Evolutionary conservation across 148 eudicot genomes (phyloP).

Genomic region (Rheum nobile): DNA sequence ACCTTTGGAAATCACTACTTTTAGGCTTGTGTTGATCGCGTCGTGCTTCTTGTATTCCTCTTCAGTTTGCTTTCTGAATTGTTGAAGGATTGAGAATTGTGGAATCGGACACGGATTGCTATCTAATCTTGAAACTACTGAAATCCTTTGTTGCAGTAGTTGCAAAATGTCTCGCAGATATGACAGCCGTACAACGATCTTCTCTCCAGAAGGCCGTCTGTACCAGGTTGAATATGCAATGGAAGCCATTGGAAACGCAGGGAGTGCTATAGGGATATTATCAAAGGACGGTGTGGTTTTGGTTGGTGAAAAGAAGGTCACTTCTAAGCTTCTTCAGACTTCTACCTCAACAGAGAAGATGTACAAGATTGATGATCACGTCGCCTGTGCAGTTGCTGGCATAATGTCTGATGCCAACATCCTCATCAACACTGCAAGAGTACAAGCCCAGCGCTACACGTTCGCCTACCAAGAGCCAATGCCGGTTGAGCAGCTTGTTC

Average conservation of each 20-base stretch:
- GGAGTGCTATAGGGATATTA: conserved; percentile 74
- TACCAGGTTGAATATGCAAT: conserved; percentile 96
- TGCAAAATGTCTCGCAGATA: conserved; percentile 67
- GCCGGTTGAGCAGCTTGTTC: conserved; percentile 93
- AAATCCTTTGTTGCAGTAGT: neutral
- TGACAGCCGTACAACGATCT: conserved; percentile 90
- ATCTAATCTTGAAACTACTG: too few species aligned
- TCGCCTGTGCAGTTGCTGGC: conserved; percentile 93
- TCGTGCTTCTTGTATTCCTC: too few species aligned
- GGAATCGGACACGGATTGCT: too few species aligned
- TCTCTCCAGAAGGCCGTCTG: conserved; percentile 94
- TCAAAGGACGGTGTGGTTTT: conserved; percentile 75
- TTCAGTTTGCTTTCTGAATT: too few species aligned
- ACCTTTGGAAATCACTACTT: too few species aligned
- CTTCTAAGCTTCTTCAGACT: conserved; percentile 82
- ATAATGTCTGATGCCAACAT: conserved; percentile 96
- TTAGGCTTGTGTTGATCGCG: too few species aligned
- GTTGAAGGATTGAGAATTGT: too few species aligned
- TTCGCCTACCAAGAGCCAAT: conserved; percentile 70
- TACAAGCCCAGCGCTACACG: conserved; percentile 80
- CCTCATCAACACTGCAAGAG: conserved; percentile 77
- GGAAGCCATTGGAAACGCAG: conserved; percentile 95
- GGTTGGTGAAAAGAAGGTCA: conserved; percentile 89
- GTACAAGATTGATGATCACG: conserved; percentile 91
- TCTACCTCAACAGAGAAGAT: conserved; percentile 77